Percentiles rank a stretch among this genome's conserved stretches.
phyloP scores from a whole-genome alignment of 2,329 filamentous ascomycete genomes.

The Scytalidium sp. region DNA sequence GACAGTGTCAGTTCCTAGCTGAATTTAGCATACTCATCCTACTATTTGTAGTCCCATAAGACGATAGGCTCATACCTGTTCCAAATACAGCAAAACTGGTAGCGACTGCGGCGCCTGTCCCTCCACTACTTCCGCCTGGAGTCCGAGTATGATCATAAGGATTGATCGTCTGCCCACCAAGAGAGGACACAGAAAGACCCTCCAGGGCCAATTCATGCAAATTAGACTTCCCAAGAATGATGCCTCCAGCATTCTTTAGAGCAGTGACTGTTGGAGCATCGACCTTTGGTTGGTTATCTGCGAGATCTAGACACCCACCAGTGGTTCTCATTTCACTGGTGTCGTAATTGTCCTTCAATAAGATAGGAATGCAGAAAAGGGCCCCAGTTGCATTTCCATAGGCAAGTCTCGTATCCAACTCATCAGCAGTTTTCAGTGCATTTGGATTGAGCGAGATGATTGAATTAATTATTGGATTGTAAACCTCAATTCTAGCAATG shows the following conservation, averaged over 20 bases:
- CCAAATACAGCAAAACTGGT: slow-evolving; percentile 54
- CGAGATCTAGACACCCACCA: slow-evolving; percentile 48
- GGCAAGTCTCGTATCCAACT: slow-evolving; percentile 43
- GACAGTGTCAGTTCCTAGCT: slow-evolving; percentile 49
- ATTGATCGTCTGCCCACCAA: slow-evolving; percentile 63
- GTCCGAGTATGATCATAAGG: slow-evolving; percentile 65
- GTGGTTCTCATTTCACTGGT: slow-evolving; percentile 49
- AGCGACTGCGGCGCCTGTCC: slow-evolving; percentile 57
- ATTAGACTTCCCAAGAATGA: slow-evolving; percentile 74
- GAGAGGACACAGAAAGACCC: slow-evolving; percentile 58
- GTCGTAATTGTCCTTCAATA: slow-evolving; percentile 58
- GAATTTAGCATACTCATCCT: not conserved
- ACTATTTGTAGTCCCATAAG: not conserved
- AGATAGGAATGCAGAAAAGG: slow-evolving; percentile 58
- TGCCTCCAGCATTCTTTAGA: slow-evolving; percentile 68
- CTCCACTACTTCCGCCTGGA: slow-evolving; percentile 62
- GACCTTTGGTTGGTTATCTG: slow-evolving; percentile 37
- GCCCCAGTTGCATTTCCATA: slow-evolving; percentile 46
- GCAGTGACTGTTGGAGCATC: slow-evolving; percentile 50
- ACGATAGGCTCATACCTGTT: slow-evolving; percentile 35
- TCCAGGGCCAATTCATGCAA: slow-evolving; percentile 81
- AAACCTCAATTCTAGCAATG: slow-evolving; percentile 52
- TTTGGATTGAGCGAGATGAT: slow-evolving; percentile 33
- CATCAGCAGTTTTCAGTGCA: slow-evolving; percentile 45
- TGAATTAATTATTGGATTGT: slow-evolving; percentile 56